Base-by-base conservation (phyloP, 768 basidiomycete genomes). In the Suillus lakei region DNA sequence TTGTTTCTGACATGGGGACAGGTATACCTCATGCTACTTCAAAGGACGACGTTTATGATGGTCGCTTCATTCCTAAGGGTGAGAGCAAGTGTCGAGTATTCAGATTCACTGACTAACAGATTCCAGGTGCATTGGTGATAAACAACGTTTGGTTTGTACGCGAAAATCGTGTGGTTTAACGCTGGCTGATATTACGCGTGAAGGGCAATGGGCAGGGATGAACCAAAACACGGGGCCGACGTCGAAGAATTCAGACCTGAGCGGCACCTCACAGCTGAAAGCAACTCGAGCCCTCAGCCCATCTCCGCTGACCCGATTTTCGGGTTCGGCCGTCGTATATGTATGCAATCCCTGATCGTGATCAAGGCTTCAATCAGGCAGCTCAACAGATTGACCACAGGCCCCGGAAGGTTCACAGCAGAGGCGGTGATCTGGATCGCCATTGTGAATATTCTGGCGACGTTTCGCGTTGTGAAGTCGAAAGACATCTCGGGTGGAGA, bases 61-160 rank as follows among this genome's bases (percentile, higher is more conserved):
- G 73, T 1, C 79, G 81, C 64, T 74, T 74, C 46, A 83, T 86
- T 48, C 84, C 83, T 0, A 80, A 82, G 65, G 82, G 79, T 63
- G 66, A 38, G 43, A 23, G 6, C 7, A 28, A 16, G 12, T 1
- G 23, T 32, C 16, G 30, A 30, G 12, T 61, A 53, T 30, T 26
- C 16, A 18, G 26, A 34, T n/a, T n/a, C n/a, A 46, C 48, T 58
- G 32, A 60, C 38, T 53, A 23, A 34, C 15, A 41, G 21, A 21
- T 58, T 5, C 32, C 10, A 75, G 74, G 74, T 28, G 60, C 81
- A 6, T 43, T 78, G 2, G 68, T 81, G 18, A 43, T 79, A 32
- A 67, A 72, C 32, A 82, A 82, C 34, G 68, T 74, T 26, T 82
- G 79, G 81, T 77, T 63, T 67, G 66, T 38, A n/a, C 4, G 18